Evolutionary conservation across 2,329 filamentous ascomycete species (phyloP).

Genomic region (Trichoderma sp.): DNA sequence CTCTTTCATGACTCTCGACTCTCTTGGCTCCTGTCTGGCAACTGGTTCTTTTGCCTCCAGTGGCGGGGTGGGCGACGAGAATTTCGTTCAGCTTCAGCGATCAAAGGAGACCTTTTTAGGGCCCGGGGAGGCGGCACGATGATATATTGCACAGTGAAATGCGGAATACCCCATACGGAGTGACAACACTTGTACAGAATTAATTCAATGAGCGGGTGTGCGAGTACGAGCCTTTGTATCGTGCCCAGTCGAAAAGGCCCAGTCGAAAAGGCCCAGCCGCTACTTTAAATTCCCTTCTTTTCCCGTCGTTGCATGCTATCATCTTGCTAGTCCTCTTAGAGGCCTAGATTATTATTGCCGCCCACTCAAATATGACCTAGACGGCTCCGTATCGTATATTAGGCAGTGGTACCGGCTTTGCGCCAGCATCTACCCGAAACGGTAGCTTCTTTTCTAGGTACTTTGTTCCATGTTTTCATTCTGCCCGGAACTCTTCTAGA

Average conservation of each 20-base stretch:
- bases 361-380: background rate
- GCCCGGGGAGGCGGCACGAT: constrained; percentile 17
- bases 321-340: constrained; percentile 2
- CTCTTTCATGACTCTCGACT: background rate
- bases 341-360: constrained; percentile 4
- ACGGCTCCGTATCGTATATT: background rate
- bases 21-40: background rate
- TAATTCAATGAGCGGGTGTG: background rate
- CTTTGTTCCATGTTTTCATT: background rate
- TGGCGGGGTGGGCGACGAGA: constrained; percentile 7
- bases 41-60: no score
- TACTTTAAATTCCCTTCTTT: constrained; percentile 24
- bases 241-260: background rate
- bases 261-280: constrained; percentile 11
- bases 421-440: constrained; percentile 26
- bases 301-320: constrained; percentile 10
- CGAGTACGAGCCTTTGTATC: background rate
- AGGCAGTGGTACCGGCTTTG: background rate
- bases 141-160: background rate
- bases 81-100: background rate
- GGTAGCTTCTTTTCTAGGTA: constrained; percentile 12
- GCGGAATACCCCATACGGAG: background rate
- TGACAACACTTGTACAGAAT: background rate
- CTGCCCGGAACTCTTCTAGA: constrained; percentile 19
- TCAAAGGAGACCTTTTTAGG: background rate